Evolutionary conservation across 495 filamentous ascomycete genomes (phyloP).

Genomic region (Hypoxylon lienhwacheense): DNA sequence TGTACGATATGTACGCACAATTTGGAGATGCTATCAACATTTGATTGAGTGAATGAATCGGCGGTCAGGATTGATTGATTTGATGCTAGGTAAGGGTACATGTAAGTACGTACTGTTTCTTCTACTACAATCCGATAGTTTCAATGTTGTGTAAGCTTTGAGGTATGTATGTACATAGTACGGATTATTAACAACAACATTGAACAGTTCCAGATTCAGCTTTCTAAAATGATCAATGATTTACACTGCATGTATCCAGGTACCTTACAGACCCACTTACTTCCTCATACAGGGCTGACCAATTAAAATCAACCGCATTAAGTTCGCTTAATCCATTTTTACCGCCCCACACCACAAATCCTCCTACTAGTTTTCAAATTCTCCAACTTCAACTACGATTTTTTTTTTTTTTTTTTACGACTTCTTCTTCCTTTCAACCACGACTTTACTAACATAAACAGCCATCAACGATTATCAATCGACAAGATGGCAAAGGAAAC

Average conservation of each 20-base stretch:
- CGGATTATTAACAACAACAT: too few relatives aligned
- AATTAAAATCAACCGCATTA: constrained; percentile 1
- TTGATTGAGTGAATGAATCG: too few relatives aligned
- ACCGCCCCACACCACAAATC: constrained; percentile 31
- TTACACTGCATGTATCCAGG: constrained; percentile 14
- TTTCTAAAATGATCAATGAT: constrained; percentile 16
- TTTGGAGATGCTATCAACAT: too few relatives aligned
- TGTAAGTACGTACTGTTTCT: too few relatives aligned
- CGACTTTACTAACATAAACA: constrained; percentile 40
- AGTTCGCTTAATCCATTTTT: constrained; percentile 31
- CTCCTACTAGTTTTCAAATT: constrained; percentile 28
- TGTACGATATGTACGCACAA: too few relatives aligned
- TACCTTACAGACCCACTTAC: constrained; percentile 5
- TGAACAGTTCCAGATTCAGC: too few relatives aligned
- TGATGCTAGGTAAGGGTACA: too few relatives aligned
- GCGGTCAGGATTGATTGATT: too few relatives aligned
- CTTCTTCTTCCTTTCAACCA: constrained; percentile 18
- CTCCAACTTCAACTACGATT: constrained; percentile 16
- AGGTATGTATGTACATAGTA: too few relatives aligned
- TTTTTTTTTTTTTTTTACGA: constrained; percentile 14
- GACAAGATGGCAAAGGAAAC: constrained; percentile 46
- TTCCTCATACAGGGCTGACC: constrained; percentile 23
- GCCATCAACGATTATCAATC: constrained; percentile 31
- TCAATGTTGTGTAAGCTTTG: too few relatives aligned
- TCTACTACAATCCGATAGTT: too few relatives aligned